Evolutionary conservation across 257 asterid species (phyloP), one percentile per base, ranked within the genome.

Genomic region (Ocimum tenuiflorum): DNA sequence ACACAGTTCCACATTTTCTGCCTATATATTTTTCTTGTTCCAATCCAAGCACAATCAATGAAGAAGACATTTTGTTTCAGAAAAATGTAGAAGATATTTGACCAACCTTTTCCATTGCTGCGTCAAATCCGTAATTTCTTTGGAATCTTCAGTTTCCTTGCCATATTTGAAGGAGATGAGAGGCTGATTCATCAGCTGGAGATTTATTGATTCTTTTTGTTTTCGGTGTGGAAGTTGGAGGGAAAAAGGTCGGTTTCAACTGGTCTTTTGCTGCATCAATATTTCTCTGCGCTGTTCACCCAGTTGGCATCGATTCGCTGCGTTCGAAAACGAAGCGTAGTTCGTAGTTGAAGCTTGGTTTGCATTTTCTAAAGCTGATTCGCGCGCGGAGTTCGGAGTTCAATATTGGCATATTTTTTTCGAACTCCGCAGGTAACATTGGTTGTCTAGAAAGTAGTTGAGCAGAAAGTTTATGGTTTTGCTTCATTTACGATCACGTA

Each of bases 301-400:
- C 54, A 35, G 68, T 51, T 69, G 49, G 64, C 53, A 9, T 13
- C 65, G 51, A 60, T 60, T 38, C 38, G 65, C 14, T 48, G 36
- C 35, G 65, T 38, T 22, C 20, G 2, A 23, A 20, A 12, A 59
- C 68, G 53, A 20, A 38, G 20, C 58, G 42, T 47, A 51, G 35
- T 23, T n/a, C 24, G 8, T 1, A 14, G n/a, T n/a, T 3, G 31
- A 27, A 27, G 31, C 4, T 27, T 58, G n/a, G 43, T 42, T 61
- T 49, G 59, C 66, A 8, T 70, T 60, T 47, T 52, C 58, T 45
- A 58, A 46, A 56, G 49, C 6, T 23, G 54, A 61, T 65, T 70
- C 68, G 42, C 49, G 61, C 17, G 73, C 79, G 79, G 82, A 70
- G 77, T 78, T 78, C 72, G 19, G 79, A 54, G 36, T 56, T 74